Base-by-base conservation (phyloP, 805 yeast species). In the Lipomyces spencermartinsiae region DNA sequence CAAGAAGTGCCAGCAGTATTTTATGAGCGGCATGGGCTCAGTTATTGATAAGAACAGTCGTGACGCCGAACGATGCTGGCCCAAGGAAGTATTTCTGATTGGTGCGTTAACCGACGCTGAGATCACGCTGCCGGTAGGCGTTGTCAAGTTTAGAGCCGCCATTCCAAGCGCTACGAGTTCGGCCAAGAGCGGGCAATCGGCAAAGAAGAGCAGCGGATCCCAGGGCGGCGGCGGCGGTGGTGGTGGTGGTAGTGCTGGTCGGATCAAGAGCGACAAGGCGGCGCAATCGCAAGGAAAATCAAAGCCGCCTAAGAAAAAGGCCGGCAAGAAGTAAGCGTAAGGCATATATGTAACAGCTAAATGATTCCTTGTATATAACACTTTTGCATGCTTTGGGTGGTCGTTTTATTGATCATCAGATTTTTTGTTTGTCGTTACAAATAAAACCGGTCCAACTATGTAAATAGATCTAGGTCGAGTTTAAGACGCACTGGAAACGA, bases 61-160 rank as follows among this genome's bases (percentile, higher is more conserved):
- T 9, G 86, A 84, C 60, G 78, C 82, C 54, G 88, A 85, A 54
- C 74, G 82, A 63, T 93, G 89, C 66, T 93, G 97, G 97, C 87
- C 87, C 25, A 82, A 81, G 34, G 93, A 89, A 71, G 85, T 87
- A 68, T 87, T 86, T 22, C 73, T 86, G 10, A 79, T 91, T 46
- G 85, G 85, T 57, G 73, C 80, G 0, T 75, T 88, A 64, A 90
- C 88, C 71, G 86, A 89, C 25, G 84, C 84, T 60, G 97, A 92
- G 69, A 75, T 91, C 62, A 82, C 90, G 49, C 85, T 91, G 37
- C 79, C 86, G 0, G 79, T 93, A 39, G 89, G 93, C 9, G 92
- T 90, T 1, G 86, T 88, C 61, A 92, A 91, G 74, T 80, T 92
- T 55, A 39, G 71, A 19, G 69, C 69, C 10, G 67, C 65, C 1